These are phyloP conservation scores for Starmerella asiatica DNA, from an alignment of 805 yeast species.

Conservation along the genomic window DNA sequence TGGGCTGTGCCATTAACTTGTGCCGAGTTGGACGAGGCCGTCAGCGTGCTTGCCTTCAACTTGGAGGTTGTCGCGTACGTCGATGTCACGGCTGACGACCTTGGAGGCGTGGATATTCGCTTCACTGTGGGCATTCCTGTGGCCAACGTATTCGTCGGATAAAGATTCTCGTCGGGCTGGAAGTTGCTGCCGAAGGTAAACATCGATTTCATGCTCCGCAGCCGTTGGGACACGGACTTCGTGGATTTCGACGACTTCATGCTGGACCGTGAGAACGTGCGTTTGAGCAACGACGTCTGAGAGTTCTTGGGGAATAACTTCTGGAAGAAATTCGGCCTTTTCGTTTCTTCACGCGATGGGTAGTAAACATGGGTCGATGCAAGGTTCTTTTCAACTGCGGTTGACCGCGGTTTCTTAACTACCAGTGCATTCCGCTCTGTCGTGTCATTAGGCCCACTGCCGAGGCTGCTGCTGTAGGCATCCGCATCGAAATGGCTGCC, in stretches of 20 bases:
- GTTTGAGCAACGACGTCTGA: conserved; percentile 6
- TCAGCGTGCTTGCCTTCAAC: not conserved
- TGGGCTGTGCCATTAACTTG: not conserved
- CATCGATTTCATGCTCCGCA: conserved; percentile 12
- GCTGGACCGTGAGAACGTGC: conserved; percentile 11
- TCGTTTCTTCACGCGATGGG: conserved; percentile 2
- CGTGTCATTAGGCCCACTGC: not conserved
- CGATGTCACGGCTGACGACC: conserved; percentile 6
- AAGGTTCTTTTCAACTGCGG: not conserved
- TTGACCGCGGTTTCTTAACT: not conserved
- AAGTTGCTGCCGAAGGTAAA: conserved; percentile 9
- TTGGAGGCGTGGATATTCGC: conserved; percentile 5
- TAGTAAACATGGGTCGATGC: conserved; percentile 2
- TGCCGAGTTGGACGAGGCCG: not conserved
- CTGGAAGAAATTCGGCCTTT: conserved; percentile 12
- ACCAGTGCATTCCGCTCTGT: not conserved
- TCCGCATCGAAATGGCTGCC: conserved; percentile 15
- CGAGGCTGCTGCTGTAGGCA: conserved; percentile 3
- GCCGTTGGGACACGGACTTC: conserved; percentile 3
- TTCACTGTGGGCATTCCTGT: not conserved
- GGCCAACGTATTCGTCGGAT: conserved; percentile 11
- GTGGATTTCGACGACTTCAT: conserved; percentile 3
- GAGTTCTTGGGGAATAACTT: conserved; percentile 17
- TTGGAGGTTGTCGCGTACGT: not conserved
- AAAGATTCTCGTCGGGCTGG: conserved; percentile 11